Evolutionary conservation across 2,329 filamentous ascomycete species (phyloP), one percentile per base, ranked within the genome.

Genomic region (Amesomyces nigricolor): DNA sequence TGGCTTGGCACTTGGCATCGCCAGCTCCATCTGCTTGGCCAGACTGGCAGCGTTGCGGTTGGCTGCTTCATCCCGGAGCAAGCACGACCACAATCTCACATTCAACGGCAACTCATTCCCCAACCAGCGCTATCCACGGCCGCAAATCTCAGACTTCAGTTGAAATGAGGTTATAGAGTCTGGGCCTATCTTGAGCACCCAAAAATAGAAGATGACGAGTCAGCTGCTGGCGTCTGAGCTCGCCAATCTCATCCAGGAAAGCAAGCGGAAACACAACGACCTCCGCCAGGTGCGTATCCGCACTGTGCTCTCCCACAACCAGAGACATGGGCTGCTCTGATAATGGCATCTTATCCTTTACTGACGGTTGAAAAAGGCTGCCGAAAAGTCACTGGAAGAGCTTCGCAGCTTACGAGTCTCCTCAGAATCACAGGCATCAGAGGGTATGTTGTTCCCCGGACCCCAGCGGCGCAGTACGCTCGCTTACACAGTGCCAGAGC

Each of bases 191-290:
- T 51, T 40, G 59, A 57, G 48, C 1, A 2, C 4, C 4, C 4
- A 2, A 5, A 26, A 63, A 59, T 57, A 61, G 70, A 85, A 75
- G 66, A 96, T 96, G 91, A 95, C 91, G 71, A 87, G 90, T 66
- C 89, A 95, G 80, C 85, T 96, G 67, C 81, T 96, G 66, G 85
- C 86, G 68, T 86, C 88, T 56, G 91, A 96, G 80, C 82, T 96
- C 70, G 83, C 87, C 67, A 95, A 89, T 74, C 83, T 96, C 70
- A 87, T 96, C 66, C 89, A 95, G 72, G 94, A 99, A 76, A 94
- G 91, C 69, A 97, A 95, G 74, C 83, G 92, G 66, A 97, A 95
- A 73, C 87, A 96, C 71, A 83, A 87, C 64, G 94, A 97, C 66
- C 78, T 99, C 51, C 85, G 88, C 75, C 88, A 88, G 79, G 88